Percentiles rank a stretch among this genome's conserved stretches.
Conservation (phyloP, 1,139 yeast species). For the Geotrichum siamense region DNA sequence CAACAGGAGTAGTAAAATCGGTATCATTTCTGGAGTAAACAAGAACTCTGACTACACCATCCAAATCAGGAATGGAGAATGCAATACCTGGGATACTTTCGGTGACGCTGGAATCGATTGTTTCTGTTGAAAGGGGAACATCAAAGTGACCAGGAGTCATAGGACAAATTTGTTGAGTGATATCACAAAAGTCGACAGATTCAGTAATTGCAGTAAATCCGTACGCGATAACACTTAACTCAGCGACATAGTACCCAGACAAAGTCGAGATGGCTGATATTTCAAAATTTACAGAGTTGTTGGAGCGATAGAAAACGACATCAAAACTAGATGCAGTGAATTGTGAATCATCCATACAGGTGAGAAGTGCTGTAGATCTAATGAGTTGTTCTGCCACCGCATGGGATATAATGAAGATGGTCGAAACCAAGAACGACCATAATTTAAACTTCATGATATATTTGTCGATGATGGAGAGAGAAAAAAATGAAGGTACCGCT, state of each 20-base stretch:
- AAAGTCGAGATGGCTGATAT: constrained; percentile 74
- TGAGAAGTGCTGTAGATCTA: constrained; percentile 51
- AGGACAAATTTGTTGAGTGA: constrained; percentile 65
- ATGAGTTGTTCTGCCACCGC: constrained; percentile 26
- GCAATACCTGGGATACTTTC: constrained; percentile 71
- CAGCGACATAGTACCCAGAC: constrained; percentile 65
- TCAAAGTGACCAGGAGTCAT: constrained; percentile 80
- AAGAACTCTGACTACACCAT: constrained; percentile 79
- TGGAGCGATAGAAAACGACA: constrained; percentile 63
- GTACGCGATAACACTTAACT: constrained; percentile 65
- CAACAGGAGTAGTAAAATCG: constrained; percentile 43
- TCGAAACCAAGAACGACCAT: constrained; percentile 10
- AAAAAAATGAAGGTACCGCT: no score
- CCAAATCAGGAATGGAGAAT: constrained; percentile 86
- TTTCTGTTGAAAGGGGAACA: constrained; percentile 45
- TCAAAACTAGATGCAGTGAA: constrained; percentile 78
- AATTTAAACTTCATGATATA: neutral
- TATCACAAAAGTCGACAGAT: constrained; percentile 58
- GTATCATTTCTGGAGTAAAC: constrained; percentile 30
- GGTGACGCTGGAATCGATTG: constrained; percentile 41
- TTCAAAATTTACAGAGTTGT: constrained; percentile 56
- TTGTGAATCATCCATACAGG: constrained; percentile 88
- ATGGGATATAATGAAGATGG: constrained; percentile 19
- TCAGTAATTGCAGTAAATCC: constrained; percentile 62
- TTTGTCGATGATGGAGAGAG: no score